phyloP scores from a whole-genome alignment of 164 flowering plant species.

The Cinnamomum chago region DNA sequence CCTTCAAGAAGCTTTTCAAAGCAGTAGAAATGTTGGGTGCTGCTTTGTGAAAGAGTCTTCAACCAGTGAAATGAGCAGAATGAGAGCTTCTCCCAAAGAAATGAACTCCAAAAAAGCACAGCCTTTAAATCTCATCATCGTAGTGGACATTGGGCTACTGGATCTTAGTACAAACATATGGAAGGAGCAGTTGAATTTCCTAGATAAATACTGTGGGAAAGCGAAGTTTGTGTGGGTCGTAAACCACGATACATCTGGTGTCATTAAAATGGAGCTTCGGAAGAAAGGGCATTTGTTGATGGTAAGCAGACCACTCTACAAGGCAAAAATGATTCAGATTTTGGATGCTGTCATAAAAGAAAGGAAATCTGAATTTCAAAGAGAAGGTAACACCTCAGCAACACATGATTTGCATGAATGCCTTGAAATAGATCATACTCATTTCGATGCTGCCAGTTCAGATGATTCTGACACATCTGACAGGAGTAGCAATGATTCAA shows the following conservation, averaged over 20 bases:
- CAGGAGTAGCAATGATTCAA: conserved; percentile 12
- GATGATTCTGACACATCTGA: conserved; percentile 64
- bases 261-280: conserved; percentile 72
- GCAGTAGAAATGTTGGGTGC: conserved; percentile 15
- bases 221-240: conserved; percentile 85
- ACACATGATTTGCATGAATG: conserved; percentile 49
- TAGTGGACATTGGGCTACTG: conserved; percentile 74
- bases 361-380: conserved; percentile 35
- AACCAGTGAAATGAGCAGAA: conserved; percentile 16
- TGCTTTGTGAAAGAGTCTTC: conserved; percentile 22
- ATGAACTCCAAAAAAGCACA: conserved; percentile 21
- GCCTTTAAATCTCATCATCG: conserved; percentile 36
- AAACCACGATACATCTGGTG: conserved; percentile 73
- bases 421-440: conserved; percentile 56
- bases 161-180: conserved; percentile 78
- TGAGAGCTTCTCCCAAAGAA: conserved; percentile 13
- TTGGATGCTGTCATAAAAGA: conserved; percentile 60
- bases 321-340: conserved; percentile 78
- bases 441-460: conserved; percentile 48
- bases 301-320: conserved; percentile 80
- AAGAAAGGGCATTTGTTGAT: conserved; percentile 65
- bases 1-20: conserved; percentile 47
- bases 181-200: conserved; percentile 82
- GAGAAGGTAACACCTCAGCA: conserved; percentile 20
- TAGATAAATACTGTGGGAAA: conserved; percentile 48